Evolutionary conservation across 345 rosid species (phyloP).

Genomic region (Rhizophora mangle): DNA sequence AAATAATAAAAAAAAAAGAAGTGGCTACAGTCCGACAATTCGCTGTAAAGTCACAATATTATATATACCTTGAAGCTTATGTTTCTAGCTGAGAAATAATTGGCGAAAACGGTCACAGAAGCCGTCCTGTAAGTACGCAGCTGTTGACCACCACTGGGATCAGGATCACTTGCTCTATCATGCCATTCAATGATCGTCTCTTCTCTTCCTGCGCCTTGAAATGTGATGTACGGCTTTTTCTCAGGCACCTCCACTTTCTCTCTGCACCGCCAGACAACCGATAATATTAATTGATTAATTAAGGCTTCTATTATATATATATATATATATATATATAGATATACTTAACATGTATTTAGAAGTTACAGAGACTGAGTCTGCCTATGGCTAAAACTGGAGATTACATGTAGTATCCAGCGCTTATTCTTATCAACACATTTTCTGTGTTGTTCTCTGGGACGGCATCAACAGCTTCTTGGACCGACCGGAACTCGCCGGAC

Average conservation of each 20-base stretch:
- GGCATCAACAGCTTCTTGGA: conserved; percentile 82
- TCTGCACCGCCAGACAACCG: conserved; percentile 31
- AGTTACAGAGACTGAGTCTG: too few relatives aligned
- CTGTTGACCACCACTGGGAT: conserved; percentile 80
- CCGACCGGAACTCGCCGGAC: conserved; percentile 57
- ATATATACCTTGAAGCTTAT: conserved; percentile 79
- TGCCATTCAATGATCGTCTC: conserved; percentile 92
- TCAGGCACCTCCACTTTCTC: conserved; percentile 91
- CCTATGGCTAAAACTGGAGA: not conserved
- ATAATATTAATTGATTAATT: not conserved
- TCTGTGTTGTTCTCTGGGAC: conserved; percentile 57
- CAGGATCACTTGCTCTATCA: conserved; percentile 87
- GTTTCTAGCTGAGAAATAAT: conserved; percentile 78
- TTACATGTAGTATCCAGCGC: conserved; percentile 73
- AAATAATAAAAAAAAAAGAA: too few relatives aligned
- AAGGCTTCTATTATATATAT: too few relatives aligned
- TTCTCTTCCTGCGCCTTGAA: conserved; percentile 82
- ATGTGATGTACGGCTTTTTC: conserved; percentile 76
- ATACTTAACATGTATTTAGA: too few relatives aligned
- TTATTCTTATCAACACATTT: conserved; percentile 58
- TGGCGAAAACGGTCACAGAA: conserved; percentile 82
- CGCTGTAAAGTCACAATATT: not conserved
- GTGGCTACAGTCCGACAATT: too few relatives aligned
- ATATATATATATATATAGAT: too few relatives aligned
- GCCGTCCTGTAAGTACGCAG: conserved; percentile 89